Evolutionary conservation across 176 grass and related monocot genomes (phyloP).

Genomic region (Eragrostis nindensis): DNA sequence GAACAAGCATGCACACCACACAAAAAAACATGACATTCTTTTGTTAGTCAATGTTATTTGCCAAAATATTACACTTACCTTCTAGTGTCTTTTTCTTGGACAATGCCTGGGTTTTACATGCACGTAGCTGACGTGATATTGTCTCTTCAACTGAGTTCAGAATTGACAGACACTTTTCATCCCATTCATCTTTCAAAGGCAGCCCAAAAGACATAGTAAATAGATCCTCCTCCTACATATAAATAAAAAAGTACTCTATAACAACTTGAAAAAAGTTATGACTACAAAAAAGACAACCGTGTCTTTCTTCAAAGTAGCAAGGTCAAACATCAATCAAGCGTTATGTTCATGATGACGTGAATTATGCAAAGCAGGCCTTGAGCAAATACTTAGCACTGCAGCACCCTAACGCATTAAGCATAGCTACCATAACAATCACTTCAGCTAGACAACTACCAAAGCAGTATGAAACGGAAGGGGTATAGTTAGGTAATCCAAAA

Average conservation of each 20-base stretch:
- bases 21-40: slow-evolving; percentile 10
- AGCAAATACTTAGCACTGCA: background rate
- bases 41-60: background rate
- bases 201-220: slow-evolving; percentile 92
- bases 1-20: slow-evolving; percentile 12
- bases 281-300: background rate
- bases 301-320: slow-evolving; percentile 27
- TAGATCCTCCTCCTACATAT: slow-evolving; percentile 87
- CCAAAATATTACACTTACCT: slow-evolving; percentile 51
- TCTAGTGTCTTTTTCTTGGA: slow-evolving; percentile 87
- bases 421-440: slow-evolving; percentile 9
- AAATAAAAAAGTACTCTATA: slow-evolving; percentile 30
- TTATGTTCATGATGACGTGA: slow-evolving; percentile 9
- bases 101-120: slow-evolving; percentile 78
- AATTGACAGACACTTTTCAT: slow-evolving; percentile 88
- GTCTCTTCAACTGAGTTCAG: slow-evolving; percentile 92
- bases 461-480: background rate
- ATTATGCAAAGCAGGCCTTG: slow-evolving; percentile 4
- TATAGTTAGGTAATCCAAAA: slow-evolving; percentile 4
- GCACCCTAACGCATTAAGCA: slow-evolving; percentile 4
- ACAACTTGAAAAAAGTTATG: slow-evolving; percentile 21
- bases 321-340: slow-evolving; percentile 21
- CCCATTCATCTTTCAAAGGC: slow-evolving; percentile 83
- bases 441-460: background rate
- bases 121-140: slow-evolving; percentile 85